Percentiles rank a stretch among this genome's conserved stretches.
Evolutionary conservation across 192 early-diverging fungal genomes (phyloP).

Genomic region (Coemansia sp.): DNA sequence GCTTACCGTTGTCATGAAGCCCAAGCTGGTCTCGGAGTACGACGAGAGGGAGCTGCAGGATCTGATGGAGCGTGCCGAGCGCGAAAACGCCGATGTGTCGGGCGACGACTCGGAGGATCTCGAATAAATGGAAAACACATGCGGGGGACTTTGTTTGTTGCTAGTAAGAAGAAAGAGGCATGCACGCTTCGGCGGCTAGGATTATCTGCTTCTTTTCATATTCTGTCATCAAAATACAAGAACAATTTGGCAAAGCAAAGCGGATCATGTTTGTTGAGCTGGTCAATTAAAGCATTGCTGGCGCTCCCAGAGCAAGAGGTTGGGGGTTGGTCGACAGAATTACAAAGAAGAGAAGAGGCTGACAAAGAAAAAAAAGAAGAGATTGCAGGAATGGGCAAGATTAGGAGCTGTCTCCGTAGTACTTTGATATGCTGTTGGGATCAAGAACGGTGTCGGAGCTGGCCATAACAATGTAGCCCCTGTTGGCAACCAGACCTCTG

Average conservation of each 20-base stretch:
- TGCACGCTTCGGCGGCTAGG: too few species aligned
- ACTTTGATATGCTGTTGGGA: conserved; percentile 31
- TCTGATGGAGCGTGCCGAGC: conserved; percentile 83
- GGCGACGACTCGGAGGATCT: conserved; percentile 65
- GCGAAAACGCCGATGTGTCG: conserved; percentile 88
- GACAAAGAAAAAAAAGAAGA: conserved; percentile 8
- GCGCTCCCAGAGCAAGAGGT: too few species aligned
- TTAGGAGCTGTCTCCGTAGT: not conserved
- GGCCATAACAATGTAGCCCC: conserved; percentile 55
- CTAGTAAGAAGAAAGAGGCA: not conserved
- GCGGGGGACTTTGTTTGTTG: not conserved
- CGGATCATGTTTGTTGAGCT: too few species aligned
- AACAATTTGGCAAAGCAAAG: too few species aligned
- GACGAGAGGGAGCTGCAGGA: conserved; percentile 94
- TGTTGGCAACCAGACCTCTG: conserved; percentile 45
- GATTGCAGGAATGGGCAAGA: not conserved
- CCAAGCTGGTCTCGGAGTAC: conserved; percentile 84
- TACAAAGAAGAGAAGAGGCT: conserved; percentile 16
- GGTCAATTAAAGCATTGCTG: too few species aligned
- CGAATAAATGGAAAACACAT: not conserved
- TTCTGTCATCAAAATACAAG: too few species aligned
- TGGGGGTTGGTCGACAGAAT: not conserved
- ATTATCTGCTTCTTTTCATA: too few species aligned
- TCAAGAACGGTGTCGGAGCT: conserved; percentile 53
- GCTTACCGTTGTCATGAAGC: conserved; percentile 87